Conservation (phyloP, 768 basidiomycete genomes). For the Trametes cingulata region DNA sequence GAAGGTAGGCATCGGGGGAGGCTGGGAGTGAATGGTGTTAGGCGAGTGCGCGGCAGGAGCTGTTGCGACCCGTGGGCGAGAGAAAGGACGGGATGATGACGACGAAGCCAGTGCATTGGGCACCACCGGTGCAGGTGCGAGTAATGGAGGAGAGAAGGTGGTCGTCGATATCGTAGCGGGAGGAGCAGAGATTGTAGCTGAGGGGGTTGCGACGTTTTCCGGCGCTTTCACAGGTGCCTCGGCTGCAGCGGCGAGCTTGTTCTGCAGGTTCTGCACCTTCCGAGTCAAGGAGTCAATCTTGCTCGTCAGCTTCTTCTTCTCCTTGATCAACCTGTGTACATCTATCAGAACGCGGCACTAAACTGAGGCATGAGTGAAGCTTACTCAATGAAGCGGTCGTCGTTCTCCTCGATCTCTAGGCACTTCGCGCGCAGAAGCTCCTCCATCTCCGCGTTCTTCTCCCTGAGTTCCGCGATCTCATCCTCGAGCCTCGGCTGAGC, state of each 20-base stretch:
- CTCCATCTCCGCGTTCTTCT: conserved; percentile 76
- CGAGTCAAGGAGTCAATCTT: conserved; percentile 73
- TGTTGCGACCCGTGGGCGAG: conserved; percentile 48
- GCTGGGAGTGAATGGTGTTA: background rate
- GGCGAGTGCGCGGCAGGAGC: conserved; percentile 22
- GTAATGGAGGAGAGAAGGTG: conserved; percentile 19
- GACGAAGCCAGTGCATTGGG: conserved; percentile 18
- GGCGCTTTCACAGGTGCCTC: conserved; percentile 3
- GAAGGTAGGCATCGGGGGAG: conserved; percentile 16
- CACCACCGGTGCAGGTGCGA: conserved; percentile 15
- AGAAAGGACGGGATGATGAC: conserved; percentile 25
- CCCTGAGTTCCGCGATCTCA: conserved; percentile 60
- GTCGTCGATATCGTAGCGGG: conserved; percentile 27
- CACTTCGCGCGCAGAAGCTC: conserved; percentile 68
- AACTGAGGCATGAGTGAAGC: conserved; percentile 28
- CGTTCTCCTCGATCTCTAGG: conserved; percentile 80
- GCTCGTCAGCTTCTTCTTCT: conserved; percentile 71
- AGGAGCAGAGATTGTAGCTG: conserved; percentile 15
- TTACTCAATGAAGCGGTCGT: conserved; percentile 78
- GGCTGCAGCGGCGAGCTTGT: conserved; percentile 57
- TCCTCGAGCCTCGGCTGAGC: conserved; percentile 57
- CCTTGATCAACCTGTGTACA: conserved; percentile 63
- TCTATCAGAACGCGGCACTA: background rate
- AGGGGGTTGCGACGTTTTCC: conserved; percentile 15
- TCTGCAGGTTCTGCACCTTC: conserved; percentile 71